phyloP scores from a whole-genome alignment of 202 grass and related monocot genomes.

The Eragrostis tef region DNA sequence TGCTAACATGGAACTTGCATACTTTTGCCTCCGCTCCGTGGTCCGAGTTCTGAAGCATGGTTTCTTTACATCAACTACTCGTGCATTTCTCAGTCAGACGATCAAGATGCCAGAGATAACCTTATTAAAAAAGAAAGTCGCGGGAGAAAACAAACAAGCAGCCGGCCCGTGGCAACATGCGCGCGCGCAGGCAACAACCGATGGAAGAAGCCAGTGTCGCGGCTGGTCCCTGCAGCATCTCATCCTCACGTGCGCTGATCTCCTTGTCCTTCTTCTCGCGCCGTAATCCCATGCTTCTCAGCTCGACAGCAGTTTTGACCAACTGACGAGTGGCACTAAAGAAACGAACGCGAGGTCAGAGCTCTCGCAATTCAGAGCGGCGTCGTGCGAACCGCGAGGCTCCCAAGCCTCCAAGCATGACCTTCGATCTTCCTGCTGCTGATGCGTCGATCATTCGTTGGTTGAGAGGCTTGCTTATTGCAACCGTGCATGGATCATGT shows the following conservation, averaged over 20 bases:
- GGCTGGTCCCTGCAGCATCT: conserved; percentile 23
- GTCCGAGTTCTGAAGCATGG: background rate
- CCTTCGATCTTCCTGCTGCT: too few relatives aligned
- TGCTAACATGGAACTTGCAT: too few relatives aligned
- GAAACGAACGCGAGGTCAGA: background rate
- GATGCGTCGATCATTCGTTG: too few relatives aligned
- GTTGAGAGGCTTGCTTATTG: background rate
- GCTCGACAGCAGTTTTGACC: conserved; percentile 16
- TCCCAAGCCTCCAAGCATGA: too few relatives aligned
- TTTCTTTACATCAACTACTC: background rate
- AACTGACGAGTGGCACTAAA: background rate
- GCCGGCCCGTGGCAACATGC: background rate
- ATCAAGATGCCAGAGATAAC: background rate
- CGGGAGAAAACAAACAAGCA: background rate
- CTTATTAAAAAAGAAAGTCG: too few relatives aligned
- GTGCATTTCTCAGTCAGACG: background rate
- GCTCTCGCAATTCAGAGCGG: too few relatives aligned
- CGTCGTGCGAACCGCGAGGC: too few relatives aligned
- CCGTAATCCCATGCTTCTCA: conserved; percentile 39
- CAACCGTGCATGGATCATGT: conserved; percentile 32
- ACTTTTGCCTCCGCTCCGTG: too few relatives aligned
- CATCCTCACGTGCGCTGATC: conserved; percentile 35
- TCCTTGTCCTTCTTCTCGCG: conserved; percentile 28
- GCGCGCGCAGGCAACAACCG: background rate
- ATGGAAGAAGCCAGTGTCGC: background rate